Base-by-base conservation (phyloP, 306 rosid genomes). In the Spatholobus suberectus region DNA sequence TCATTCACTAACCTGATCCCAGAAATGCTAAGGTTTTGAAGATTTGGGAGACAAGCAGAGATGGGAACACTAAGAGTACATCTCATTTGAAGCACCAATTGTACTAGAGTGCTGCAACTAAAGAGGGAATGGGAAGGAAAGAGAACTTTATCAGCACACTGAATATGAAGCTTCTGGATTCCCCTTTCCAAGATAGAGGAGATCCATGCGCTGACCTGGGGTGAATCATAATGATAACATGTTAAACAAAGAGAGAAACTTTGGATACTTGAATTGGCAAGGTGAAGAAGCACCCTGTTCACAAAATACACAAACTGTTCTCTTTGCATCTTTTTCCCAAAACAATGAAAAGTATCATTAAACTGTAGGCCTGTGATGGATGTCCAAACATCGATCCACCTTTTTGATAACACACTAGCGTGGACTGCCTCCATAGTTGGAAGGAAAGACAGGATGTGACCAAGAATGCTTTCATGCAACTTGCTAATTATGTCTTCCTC, bases 11-110 rank as follows among this genome's bases (percentile, higher is more conserved):
- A 54, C 15, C 5, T 73, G 62, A 84, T 26, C 57, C 90, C 88
- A 8, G 80, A 87, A 32, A 87, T 17, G 55, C 13, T 81, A 29
- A 87, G 72, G 17, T 35, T 58, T 81, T 73, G 80, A 72, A 87
- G 90, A 21, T 84, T 81, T 74, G 84, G 86, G 34, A 87, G 82
- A 78, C 73, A 81, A 24, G 72, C 38, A n/a, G 4, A 77, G 44
- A 21, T 23, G 4, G 90, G 84, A 40, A 87, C 69, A 77, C 26
- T 67, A 35, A 87, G 76, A 49, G 61, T 68, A 23, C 80, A 57
- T 84, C 73, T 84, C 79, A 78, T 69, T 81, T 87, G 86, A 81
- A 87, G 84, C 17, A 59, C 59, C 80, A 87, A 77, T 17, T 87
- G 68, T 9, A 73, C 88, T 23, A 87, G 23, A 59, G 90, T 77